A percentile compares a stretch with the other conserved stretches of the same genome.
phyloP scores from a whole-genome alignment of 306 rosid genomes.

The Senna tora region DNA sequence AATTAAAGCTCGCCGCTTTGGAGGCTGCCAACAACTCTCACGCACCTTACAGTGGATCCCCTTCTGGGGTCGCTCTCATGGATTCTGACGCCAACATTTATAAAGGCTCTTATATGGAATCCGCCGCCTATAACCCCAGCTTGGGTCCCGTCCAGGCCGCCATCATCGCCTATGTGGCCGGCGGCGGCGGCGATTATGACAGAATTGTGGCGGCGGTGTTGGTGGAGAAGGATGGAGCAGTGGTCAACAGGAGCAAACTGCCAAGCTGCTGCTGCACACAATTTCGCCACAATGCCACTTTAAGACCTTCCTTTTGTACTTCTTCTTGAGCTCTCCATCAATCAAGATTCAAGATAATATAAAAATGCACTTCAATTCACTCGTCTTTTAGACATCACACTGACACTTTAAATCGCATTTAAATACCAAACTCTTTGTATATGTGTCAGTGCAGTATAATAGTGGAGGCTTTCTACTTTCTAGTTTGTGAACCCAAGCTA shows the following conservation, averaged over 20 bases:
- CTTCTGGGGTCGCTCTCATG: slow-evolving; percentile 74
- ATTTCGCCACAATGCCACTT: slow-evolving; percentile 60
- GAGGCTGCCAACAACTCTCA: slow-evolving; percentile 80
- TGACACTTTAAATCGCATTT: too few relatives aligned
- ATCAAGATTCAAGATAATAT: too few relatives aligned
- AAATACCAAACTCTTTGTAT: too few relatives aligned
- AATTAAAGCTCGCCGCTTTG: slow-evolving; percentile 52
- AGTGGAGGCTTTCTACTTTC: not conserved
- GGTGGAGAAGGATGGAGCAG: slow-evolving; percentile 73
- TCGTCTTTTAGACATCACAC: too few relatives aligned
- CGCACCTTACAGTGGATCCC: slow-evolving; percentile 84
- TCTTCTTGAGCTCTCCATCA: not conserved
- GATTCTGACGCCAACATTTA: slow-evolving; percentile 56
- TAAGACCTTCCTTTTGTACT: slow-evolving; percentile 46
- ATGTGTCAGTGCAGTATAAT: not conserved
- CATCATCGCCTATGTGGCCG: slow-evolving; percentile 69
- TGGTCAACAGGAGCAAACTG: slow-evolving; percentile 67
- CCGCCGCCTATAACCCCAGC: slow-evolving; percentile 94
- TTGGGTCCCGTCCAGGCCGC: slow-evolving; percentile 86
- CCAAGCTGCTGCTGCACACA: slow-evolving; percentile 56
- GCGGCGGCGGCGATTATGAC: slow-evolving; percentile 55
- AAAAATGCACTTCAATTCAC: too few relatives aligned
- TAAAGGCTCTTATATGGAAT: slow-evolving; percentile 79
- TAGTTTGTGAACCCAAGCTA: not conserved
- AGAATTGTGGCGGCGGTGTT: slow-evolving; percentile 61